phyloP scores from a whole-genome alignment of 352 stramenopile species.

The Detonula confervacea region DNA sequence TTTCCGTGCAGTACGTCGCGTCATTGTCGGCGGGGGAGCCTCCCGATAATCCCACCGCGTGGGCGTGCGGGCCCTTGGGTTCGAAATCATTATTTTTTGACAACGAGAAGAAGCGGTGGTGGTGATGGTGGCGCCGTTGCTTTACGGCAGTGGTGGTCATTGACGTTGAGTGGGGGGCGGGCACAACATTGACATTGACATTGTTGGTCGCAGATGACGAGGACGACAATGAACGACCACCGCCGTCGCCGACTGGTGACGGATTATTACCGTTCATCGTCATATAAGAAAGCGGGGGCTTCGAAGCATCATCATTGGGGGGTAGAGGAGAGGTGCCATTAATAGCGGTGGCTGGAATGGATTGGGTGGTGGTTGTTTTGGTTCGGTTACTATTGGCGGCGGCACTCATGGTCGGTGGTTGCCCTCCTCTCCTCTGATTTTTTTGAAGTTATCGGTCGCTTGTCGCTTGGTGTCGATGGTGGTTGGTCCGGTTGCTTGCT shows the following conservation, averaged over 20 bases:
- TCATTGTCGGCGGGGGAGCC: slow-evolving; percentile 35
- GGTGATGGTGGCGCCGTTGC: slow-evolving; percentile 1
- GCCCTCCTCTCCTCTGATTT: too few relatives aligned
- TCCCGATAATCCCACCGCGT: slow-evolving; percentile 6
- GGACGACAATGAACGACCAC: too few relatives aligned
- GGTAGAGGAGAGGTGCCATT: slow-evolving; percentile 1
- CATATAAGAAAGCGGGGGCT: slow-evolving; percentile 2
- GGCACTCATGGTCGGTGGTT: background rate
- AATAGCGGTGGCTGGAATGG: background rate
- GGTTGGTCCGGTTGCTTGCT: too few relatives aligned
- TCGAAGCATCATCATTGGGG: background rate
- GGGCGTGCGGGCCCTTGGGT: background rate
- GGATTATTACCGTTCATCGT: slow-evolving; percentile 15
- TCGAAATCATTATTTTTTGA: background rate
- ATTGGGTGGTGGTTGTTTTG: too few relatives aligned
- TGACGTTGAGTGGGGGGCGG: background rate
- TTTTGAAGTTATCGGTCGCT: too few relatives aligned
- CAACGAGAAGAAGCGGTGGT: too few relatives aligned
- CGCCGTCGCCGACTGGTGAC: background rate
- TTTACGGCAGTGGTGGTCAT: background rate
- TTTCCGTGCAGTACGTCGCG: slow-evolving; percentile 36
- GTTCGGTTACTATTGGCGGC: background rate
- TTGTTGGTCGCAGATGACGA: background rate
- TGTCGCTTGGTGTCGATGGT: too few relatives aligned
- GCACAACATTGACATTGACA: background rate